Evolutionary conservation across 495 filamentous ascomycete genomes (phyloP).

Genomic region (Xylaria cubensis): DNA sequence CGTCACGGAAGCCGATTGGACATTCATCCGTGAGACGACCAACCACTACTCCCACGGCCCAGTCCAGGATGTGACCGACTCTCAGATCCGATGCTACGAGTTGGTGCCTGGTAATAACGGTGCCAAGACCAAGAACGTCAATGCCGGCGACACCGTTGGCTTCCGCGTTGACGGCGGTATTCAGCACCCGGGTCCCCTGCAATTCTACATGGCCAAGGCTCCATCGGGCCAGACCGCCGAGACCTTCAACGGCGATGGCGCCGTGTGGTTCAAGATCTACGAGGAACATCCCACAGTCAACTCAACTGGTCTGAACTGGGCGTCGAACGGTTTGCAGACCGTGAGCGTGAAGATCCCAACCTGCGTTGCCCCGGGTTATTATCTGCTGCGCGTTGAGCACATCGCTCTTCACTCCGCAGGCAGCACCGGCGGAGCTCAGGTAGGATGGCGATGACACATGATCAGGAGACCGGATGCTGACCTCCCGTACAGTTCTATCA

Average conservation of each 20-base stretch:
- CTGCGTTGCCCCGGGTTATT: constrained; percentile 57
- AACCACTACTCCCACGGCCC: constrained; percentile 52
- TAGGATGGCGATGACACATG: constrained; percentile 38
- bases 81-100: constrained; percentile 58
- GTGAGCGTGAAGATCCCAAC: constrained; percentile 55
- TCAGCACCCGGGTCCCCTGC: constrained; percentile 55
- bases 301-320: constrained; percentile 47
- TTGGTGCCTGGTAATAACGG: constrained; percentile 37
- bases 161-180: constrained; percentile 50
- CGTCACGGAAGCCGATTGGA: constrained; percentile 42
- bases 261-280: constrained; percentile 62
- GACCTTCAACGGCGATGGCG: constrained; percentile 54
- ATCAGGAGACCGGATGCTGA: background rate
- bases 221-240: constrained; percentile 48
- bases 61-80: constrained; percentile 51
- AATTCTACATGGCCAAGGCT: constrained; percentile 57
- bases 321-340: constrained; percentile 28
- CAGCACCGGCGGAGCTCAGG: constrained; percentile 54
- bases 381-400: constrained; percentile 64
- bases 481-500: constrained; percentile 53
- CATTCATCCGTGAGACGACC: constrained; percentile 47
- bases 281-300: constrained; percentile 52
- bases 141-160: constrained; percentile 51
- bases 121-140: constrained; percentile 41
- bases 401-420: constrained; percentile 57